Conservation (phyloP, 1,139 yeast genomes). For the Yamadazyma atlantica region DNA sequence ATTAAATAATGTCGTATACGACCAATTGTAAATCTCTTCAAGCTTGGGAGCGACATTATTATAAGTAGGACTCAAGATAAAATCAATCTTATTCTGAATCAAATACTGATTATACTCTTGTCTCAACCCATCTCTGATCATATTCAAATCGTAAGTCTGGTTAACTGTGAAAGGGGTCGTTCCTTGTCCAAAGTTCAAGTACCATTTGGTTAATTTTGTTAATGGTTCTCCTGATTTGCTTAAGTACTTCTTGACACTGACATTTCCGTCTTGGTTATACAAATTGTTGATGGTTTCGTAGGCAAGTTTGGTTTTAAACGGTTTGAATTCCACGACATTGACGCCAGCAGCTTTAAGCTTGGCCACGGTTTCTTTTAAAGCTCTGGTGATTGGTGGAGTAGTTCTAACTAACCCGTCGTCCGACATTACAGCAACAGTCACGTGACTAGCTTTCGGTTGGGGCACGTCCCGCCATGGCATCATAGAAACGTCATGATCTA, state of each 20-base stretch:
- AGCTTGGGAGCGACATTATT: slow-evolving; percentile 72
- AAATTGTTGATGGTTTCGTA: slow-evolving; percentile 49
- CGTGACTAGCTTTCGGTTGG: slow-evolving; percentile 37
- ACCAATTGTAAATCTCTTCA: slow-evolving; percentile 69
- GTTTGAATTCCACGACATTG: slow-evolving; percentile 43
- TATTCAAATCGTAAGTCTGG: slow-evolving; percentile 48
- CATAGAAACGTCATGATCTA: slow-evolving; percentile 53
- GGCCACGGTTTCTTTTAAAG: slow-evolving; percentile 24
- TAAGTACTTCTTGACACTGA: slow-evolving; percentile 46
- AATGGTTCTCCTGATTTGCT: slow-evolving; percentile 65
- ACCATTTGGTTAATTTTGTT: slow-evolving; percentile 58
- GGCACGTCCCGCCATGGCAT: slow-evolving; percentile 62
- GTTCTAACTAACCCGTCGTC: slow-evolving; percentile 38
- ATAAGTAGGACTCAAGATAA: slow-evolving; percentile 66
- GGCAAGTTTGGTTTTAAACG: slow-evolving; percentile 51
- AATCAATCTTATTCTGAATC: slow-evolving; percentile 58
- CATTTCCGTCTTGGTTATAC: slow-evolving; percentile 62
- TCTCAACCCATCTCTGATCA: slow-evolving; percentile 53
- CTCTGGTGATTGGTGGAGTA: slow-evolving; percentile 57
- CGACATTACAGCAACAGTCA: slow-evolving; percentile 38
- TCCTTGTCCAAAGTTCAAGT: slow-evolving; percentile 58
- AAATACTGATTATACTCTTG: slow-evolving; percentile 53
- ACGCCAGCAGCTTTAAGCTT: slow-evolving; percentile 31
- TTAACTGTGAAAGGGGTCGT: slow-evolving; percentile 36
- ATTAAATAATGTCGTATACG: slow-evolving; percentile 69